Percentiles rank a stretch among this genome's conserved stretches.
Conservation (phyloP, 2,329 filamentous ascomycete genomes). For the Apiospora rasikravindrae region DNA sequence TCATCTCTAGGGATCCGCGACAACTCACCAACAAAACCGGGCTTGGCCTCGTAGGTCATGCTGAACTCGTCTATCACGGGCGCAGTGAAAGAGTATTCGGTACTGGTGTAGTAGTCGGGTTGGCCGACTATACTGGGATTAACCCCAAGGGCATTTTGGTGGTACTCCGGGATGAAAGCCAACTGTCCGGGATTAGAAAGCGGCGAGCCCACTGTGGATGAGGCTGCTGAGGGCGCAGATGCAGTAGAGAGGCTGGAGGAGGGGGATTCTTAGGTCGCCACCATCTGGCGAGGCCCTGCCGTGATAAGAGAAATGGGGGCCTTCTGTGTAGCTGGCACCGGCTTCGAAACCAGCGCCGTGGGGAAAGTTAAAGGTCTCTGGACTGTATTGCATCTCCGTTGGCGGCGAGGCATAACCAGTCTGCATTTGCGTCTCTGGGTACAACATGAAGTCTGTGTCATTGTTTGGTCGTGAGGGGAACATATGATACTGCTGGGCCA, state of each 20-base stretch:
- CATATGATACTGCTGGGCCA: constrained; percentile 38
- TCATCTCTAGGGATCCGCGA: constrained; percentile 42
- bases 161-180: constrained; percentile 64
- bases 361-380: constrained; percentile 51
- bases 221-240: constrained; percentile 67
- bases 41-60: constrained; percentile 55
- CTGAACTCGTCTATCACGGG: constrained; percentile 56
- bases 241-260: constrained; percentile 66
- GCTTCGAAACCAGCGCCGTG: constrained; percentile 52
- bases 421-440: constrained; percentile 35
- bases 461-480: constrained; percentile 33
- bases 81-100: constrained; percentile 61
- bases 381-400: constrained; percentile 55
- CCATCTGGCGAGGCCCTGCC: constrained; percentile 58
- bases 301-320: constrained; percentile 50
- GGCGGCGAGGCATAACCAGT: constrained; percentile 35
- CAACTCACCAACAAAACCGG: constrained; percentile 63
- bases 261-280: constrained; percentile 53
- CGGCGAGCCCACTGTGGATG: constrained; percentile 71
- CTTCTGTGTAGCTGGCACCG: constrained; percentile 52
- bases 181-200: constrained; percentile 65
- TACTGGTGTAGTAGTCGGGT: constrained; percentile 56
- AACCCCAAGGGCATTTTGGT: constrained; percentile 59
- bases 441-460: constrained; percentile 41
- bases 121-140: constrained; percentile 68